These are phyloP conservation scores for Tephrocybe sp. DNA, from an alignment of 768 basidiomycete species.

Conservation along the genomic window DNA sequence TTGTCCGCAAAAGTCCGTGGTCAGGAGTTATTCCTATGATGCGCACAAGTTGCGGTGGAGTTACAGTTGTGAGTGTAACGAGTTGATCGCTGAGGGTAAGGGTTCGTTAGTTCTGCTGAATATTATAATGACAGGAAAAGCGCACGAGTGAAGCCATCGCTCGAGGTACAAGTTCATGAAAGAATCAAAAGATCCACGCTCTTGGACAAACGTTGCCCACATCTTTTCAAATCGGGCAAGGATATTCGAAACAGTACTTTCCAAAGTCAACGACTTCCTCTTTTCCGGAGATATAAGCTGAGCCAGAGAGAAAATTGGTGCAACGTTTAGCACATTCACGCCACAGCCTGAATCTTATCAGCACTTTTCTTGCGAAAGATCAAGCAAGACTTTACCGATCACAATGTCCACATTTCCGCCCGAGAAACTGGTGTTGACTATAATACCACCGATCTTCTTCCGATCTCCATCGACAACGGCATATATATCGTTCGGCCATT, in stretches of 20 bases:
- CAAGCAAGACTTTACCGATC: conserved; percentile 50
- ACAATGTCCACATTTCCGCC: conserved; percentile 72
- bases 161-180: conserved; percentile 79
- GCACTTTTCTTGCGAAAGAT: neutral
- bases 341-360: conserved; percentile 66
- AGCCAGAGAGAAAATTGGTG: conserved; percentile 78
- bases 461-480: conserved; percentile 52
- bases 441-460: conserved; percentile 87
- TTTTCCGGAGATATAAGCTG: conserved; percentile 51
- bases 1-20: conserved; percentile 81
- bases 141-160: conserved; percentile 91
- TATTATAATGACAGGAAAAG: conserved; percentile 19
- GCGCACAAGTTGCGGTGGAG: conserved; percentile 66
- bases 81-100: conserved; percentile 72
- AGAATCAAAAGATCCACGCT: conserved; percentile 69
- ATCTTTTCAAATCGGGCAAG: conserved; percentile 74
- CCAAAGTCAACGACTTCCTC: conserved; percentile 52
- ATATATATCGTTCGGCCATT: conserved; percentile 98
- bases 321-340: conserved; percentile 78
- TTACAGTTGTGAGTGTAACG: conserved; percentile 77
- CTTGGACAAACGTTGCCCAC: conserved; percentile 70
- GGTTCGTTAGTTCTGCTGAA: neutral
- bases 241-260: conserved; percentile 71
- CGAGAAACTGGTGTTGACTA: conserved; percentile 86
- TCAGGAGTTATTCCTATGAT: conserved; percentile 86